Evolutionary conservation across 2,329 filamentous ascomycete species (phyloP), one percentile per base, ranked within the genome.

Genomic region (Aureobasidium leucospermi): DNA sequence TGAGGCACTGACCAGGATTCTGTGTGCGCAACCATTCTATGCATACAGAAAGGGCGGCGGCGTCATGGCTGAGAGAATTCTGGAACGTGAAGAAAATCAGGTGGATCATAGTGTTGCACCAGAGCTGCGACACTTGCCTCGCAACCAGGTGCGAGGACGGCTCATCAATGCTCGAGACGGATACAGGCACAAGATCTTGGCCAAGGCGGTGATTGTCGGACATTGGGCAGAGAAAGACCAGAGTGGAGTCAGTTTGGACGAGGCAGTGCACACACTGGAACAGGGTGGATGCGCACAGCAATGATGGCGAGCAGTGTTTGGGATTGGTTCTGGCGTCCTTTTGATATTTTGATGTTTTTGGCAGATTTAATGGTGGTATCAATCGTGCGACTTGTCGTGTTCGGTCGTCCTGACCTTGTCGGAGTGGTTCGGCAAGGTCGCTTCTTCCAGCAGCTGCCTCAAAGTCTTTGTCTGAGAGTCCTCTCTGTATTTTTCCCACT

Each of bases 401-500:
- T 41, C 23, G 23, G 19, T 52, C 29, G 48, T 36, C 7, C 36
- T n/a, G 23, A 2, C 10, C 8, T 38, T 10, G 19, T 2, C 7
- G 16, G 13, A 1, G 31, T 49, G n/a, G 32, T 11, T 31, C n/a
- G 36, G 1, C 11, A 36, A 6, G 34, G 51, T 29, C 10, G 7
- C 61, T 48, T 67, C 67, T 61, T 71, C 68, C 59, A 62, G 69
- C 60, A 74, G 61, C 28, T 63, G 62, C 53, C 63, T 67, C 63
- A 76, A 58, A 4, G 63, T 71, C 63, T 68, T 72, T 67, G 70
- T 66, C 52, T 59, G 62, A 23, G 39, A 55, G 23, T 65, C 63
- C 1, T 71, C 68, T 42, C 65, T 65, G 10, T 65, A 47, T 16
- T 55, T 68, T 60, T 75, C 63, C 39, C 63, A 62, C 29, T 64